A percentile compares a stretch with the other conserved stretches of the same genome.
Evolutionary conservation across 208 protist species (phyloP).

Genomic region (Trypanosomatidae sp.): DNA sequence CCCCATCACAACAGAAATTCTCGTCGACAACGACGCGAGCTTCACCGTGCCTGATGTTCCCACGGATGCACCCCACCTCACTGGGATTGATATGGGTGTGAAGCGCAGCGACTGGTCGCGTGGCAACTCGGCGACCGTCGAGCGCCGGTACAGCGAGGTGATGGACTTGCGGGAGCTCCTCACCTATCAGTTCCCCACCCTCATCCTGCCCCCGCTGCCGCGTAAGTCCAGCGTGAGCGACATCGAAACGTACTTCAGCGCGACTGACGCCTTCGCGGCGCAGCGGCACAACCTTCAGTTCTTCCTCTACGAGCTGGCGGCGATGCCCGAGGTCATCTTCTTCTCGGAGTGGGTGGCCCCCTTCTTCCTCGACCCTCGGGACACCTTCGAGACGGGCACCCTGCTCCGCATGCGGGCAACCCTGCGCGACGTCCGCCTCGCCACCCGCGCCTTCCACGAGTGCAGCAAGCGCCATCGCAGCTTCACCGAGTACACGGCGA

Average conservation of each 20-base stretch:
- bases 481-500: constrained; percentile 47
- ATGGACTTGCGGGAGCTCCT: constrained; percentile 70
- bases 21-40: constrained; percentile 36
- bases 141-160: constrained; percentile 86
- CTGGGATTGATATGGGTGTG: constrained; percentile 42
- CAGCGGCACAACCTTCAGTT: constrained; percentile 64
- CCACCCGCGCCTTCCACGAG: constrained; percentile 39
- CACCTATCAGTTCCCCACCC: constrained; percentile 63
- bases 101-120: constrained; percentile 55
- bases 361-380: constrained; percentile 78
- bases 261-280: constrained; percentile 42
- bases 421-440: constrained; percentile 43
- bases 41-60: constrained; percentile 51
- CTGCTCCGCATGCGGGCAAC: constrained; percentile 39
- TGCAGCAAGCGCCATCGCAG: constrained; percentile 59
- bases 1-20: constrained; percentile 56
- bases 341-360: constrained; percentile 63
- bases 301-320: constrained; percentile 72
- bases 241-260: constrained; percentile 71
- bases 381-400: constrained; percentile 67
- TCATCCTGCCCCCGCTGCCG: constrained; percentile 81
- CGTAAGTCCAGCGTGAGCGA: constrained; percentile 63
- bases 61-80: constrained; percentile 38
- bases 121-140: constrained; percentile 40
- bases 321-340: constrained; percentile 74